Evolutionary conservation across 1,284 basidiomycete genomes (phyloP).

Genomic region (Somion occarium): DNA sequence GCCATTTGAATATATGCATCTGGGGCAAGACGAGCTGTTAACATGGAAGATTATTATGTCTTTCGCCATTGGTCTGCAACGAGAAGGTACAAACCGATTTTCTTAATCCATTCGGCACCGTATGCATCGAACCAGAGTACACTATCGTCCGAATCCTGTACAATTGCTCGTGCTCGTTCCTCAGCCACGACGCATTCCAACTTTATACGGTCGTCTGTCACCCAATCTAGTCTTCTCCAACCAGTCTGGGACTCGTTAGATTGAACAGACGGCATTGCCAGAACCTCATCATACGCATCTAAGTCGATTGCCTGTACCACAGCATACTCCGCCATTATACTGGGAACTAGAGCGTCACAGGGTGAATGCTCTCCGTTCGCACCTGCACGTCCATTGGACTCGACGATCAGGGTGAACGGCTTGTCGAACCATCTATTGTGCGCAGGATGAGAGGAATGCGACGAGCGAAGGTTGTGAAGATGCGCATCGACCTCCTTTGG

Average conservation of each 20-base stretch:
- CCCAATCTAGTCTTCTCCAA: constrained; percentile 77
- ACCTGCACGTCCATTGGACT: constrained; percentile 82
- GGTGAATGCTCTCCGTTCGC: constrained; percentile 93
- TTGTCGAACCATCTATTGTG: constrained; percentile 94
- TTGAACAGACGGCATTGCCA: not conserved
- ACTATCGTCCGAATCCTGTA: constrained; percentile 80
- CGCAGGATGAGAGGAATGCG: constrained; percentile 51
- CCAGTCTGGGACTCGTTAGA: constrained; percentile 19
- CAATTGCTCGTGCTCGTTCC: constrained; percentile 53
- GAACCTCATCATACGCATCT: constrained; percentile 26
- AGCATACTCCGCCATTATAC: constrained; percentile 85
- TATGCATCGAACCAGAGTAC: constrained; percentile 86
- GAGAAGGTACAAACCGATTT: constrained; percentile 50
- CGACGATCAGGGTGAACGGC: constrained; percentile 77
- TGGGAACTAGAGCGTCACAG: constrained; percentile 89
- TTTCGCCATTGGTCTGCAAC: constrained; percentile 2
- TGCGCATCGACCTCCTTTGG: constrained; percentile 64
- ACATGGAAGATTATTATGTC: constrained; percentile 4
- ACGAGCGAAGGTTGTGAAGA: constrained; percentile 72
- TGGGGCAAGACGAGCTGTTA: constrained; percentile 68
- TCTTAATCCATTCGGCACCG: constrained; percentile 90
- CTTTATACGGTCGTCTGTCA: constrained; percentile 58
- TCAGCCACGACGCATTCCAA: constrained; percentile 61
- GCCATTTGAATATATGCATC: constrained; percentile 95
- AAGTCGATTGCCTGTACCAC: constrained; percentile 60